phyloP scores from a whole-genome alignment of 768 basidiomycete genomes.

The Chalciporus sphaerocephalus region DNA sequence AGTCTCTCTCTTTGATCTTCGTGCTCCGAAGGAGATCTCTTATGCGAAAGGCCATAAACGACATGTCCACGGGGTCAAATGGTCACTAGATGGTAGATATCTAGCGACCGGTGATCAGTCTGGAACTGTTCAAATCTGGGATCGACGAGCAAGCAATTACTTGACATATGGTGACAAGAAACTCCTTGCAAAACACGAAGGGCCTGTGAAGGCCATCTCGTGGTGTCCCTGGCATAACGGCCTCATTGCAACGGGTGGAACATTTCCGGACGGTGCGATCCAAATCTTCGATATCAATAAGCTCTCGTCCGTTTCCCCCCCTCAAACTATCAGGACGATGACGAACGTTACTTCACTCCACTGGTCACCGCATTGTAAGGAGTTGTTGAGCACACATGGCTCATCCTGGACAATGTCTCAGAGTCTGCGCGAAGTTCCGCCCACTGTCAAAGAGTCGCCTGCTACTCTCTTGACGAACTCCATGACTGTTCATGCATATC shows the following conservation, averaged over 20 bases:
- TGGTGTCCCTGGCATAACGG: constrained; percentile 75
- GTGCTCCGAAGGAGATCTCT: constrained; percentile 26
- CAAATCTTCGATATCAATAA: constrained; percentile 47
- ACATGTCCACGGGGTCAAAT: constrained; percentile 39
- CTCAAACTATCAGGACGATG: constrained; percentile 40
- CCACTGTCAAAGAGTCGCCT: constrained; percentile 20
- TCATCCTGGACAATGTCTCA: constrained; percentile 28
- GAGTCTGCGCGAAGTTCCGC: constrained; percentile 12
- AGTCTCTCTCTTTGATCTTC: constrained; percentile 37
- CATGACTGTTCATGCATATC: constrained; percentile 52
- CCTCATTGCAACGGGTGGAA: constrained; percentile 64
- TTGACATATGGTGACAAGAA: constrained; percentile 31
- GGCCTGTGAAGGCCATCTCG: constrained; percentile 56
- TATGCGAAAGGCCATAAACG: constrained; percentile 31
- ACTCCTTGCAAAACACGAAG: constrained; percentile 40
- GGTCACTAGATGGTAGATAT: constrained; percentile 38
- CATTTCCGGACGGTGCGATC: constrained; percentile 56
- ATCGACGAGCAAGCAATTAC: constrained; percentile 33
- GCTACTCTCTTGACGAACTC: constrained; percentile 36
- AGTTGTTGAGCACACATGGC: constrained; percentile 79
- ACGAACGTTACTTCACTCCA: constrained; percentile 58
- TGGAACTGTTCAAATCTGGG: constrained; percentile 44
- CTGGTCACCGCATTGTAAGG: constrained; percentile 78
- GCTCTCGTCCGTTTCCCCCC: constrained; percentile 42
- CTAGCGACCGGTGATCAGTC: constrained; percentile 40